Base-by-base conservation (phyloP, 1,139 yeast species). In the Zygosaccharomyces sapae region DNA sequence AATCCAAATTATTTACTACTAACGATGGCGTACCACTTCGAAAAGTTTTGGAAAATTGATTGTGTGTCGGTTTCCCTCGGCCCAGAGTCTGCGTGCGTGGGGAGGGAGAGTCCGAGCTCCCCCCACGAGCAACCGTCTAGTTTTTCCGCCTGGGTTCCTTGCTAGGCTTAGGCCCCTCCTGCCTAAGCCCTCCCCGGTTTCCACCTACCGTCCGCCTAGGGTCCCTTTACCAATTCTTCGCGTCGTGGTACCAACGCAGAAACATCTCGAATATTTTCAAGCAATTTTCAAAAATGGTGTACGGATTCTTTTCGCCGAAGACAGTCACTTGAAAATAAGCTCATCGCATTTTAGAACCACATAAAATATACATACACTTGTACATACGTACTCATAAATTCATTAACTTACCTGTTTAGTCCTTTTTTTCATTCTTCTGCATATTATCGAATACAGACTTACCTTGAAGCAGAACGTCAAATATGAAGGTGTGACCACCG, bases 401-500 rank as follows among this genome's bases (percentile, higher is more conserved):
- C 16, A 16, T 16, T 16, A 16, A 16, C 16, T 16, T 16, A 8
- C 13, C 12, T 4, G 42, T 3, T 13, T 16, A 24, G 30, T 38
- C 19, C 13, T 41, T 41, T 36, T 47, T 48, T 29, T 58, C 62
- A 27, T 48, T 47, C 22, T 52, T 53, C 47, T 62, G 61, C 46
- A 70, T 67, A 33, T 51, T 55, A 46, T 73, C 75, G 47, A 73
- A 70, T 7, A 66, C 64, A 47, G 64, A 61, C 46, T 68, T 68
- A 49, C 70, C 68, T 36, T 69, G 68, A 22, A 70, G 53, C 41
- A 74, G 55, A 1, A 73, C 58, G 52, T 74, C 79, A 51, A 74
- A 65, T 5, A 71, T 66, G 49, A 73, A 73, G 5, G 72, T 58
- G 53, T 74, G 75, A 0, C 77, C 77, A 12, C 76, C 76, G 47